Base-by-base conservation (phyloP, 768 basidiomycete species). In the Phylloporus sp. region DNA sequence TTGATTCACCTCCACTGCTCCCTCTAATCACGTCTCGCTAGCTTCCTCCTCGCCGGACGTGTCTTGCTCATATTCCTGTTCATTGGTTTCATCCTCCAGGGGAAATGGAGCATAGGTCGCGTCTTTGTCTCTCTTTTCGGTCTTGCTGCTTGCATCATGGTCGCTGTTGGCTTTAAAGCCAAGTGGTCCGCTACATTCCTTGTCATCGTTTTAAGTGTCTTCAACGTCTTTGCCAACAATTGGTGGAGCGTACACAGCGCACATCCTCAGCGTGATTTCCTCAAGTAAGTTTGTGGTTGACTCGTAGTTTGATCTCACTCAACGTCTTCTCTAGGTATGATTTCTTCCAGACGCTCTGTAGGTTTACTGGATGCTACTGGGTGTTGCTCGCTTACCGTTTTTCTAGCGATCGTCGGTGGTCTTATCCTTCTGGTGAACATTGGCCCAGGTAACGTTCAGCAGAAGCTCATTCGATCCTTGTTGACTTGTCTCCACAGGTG, bases 211-310 rank as follows among this genome's bases (percentile, higher is more conserved):
- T 72, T 99, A 63, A 91, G 89, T 65, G 70, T 91, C 61, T 97
- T 98, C 85, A 99, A 99, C 68, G 93, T 95, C 29, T 91, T 95
- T 62, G 91, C 89, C 71, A 99, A 99, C 79, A 97, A 97, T 73
- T 99, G 91, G 89, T 99, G 95, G 95, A 85, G 81, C 59, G 85
- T 98, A 22, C 86, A 93, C 69, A 81, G 85, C 40, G 82, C 85
- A 39, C 97, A 98, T 70, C 95, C 95, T 57, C 91, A 95, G 64
- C 81, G 95, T 23, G 97, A 99, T 68, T 99, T 98, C 85, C 82
- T 98, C 64, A 97, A 97, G 89, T 95, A 65, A 59, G 87, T 75
- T 10, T 9, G 23, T 27, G n/a, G 4, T 22, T 26, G 27, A 39
- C 13, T 9, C 23, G 0, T 52, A 13, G 20, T 45, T 35, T 41